phyloP scores from a whole-genome alignment of 768 basidiomycete species.

The Tricholoma furcatifolium region DNA sequence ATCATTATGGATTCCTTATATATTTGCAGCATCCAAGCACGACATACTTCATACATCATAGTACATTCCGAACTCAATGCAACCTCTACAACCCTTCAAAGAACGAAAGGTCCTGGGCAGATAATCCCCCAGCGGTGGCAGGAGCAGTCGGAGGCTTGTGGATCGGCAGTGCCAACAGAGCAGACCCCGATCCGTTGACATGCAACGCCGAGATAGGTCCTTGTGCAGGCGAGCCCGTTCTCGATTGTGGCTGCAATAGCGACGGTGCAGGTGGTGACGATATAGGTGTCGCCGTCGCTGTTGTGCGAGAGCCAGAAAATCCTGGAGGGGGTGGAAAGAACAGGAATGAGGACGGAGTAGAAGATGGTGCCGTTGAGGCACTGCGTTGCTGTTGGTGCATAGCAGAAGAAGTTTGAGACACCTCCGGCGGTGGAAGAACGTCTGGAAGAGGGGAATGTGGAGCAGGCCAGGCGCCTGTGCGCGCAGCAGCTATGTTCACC shows the following conservation, averaged over 20 bases:
- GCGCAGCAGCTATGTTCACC: constrained; percentile 54
- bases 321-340: constrained; percentile 13
- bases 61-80: not conserved
- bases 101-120: constrained; percentile 84
- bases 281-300: constrained; percentile 1
- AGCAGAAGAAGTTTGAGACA: constrained; percentile 23
- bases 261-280: constrained; percentile 2
- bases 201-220: not conserved
- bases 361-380: constrained; percentile 22
- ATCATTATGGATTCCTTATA: too few species aligned
- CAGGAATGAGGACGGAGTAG: constrained; percentile 11
- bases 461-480: constrained; percentile 44
- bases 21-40: not conserved
- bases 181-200: not conserved
- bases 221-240: constrained; percentile 10
- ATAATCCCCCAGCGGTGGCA: constrained; percentile 49
- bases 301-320: constrained; percentile 8
- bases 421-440: constrained; percentile 21
- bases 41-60: not conserved
- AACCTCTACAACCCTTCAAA: constrained; percentile 66
- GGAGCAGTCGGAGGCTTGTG: constrained; percentile 20
- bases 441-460: constrained; percentile 25
- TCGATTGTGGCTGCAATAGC: not conserved
- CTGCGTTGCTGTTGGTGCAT: constrained; percentile 27
- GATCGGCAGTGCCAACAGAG: constrained; percentile 2